phyloP scores from a whole-genome alignment of 495 filamentous ascomycete genomes.

The Staphylotrichum longicolle region DNA sequence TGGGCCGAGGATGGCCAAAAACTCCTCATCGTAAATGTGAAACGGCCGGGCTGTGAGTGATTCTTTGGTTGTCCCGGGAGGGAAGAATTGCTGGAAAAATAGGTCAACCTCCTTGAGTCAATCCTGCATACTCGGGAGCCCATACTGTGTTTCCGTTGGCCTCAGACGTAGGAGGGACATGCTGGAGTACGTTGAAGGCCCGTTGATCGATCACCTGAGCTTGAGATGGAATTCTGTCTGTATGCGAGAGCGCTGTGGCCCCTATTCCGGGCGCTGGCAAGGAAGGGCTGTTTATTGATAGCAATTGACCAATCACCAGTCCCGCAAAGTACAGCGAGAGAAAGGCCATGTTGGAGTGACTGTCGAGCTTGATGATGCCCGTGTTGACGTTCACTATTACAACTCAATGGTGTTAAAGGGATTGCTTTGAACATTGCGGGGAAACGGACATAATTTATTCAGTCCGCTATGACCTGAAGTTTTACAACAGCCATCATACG shows the following conservation, averaged over 20 bases:
- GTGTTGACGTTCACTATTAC: too few species aligned
- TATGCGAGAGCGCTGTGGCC: background rate
- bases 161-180: conserved; percentile 31
- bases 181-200: conserved; percentile 39
- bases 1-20: conserved; percentile 42
- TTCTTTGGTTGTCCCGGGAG: conserved; percentile 34
- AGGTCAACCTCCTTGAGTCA: conserved; percentile 4
- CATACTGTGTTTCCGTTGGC: conserved; percentile 32
- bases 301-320: background rate
- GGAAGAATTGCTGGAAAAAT: conserved; percentile 34
- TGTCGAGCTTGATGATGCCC: too few species aligned
- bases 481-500: background rate
- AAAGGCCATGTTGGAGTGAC: background rate
- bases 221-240: conserved; percentile 33
- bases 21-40: conserved; percentile 48
- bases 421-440: background rate
- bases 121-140: background rate
- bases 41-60: conserved; percentile 41
- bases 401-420: too few species aligned
- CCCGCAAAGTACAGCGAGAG: background rate
- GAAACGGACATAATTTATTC: background rate
- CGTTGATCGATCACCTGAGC: conserved; percentile 47
- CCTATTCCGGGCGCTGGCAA: background rate
- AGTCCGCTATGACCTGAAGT: background rate
- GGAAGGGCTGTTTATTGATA: background rate